A percentile compares a stretch with the other conserved stretches of the same genome.
Conservation (phyloP, 805 yeast species). For the Wickerhamomyces kurtzmanii region DNA sequence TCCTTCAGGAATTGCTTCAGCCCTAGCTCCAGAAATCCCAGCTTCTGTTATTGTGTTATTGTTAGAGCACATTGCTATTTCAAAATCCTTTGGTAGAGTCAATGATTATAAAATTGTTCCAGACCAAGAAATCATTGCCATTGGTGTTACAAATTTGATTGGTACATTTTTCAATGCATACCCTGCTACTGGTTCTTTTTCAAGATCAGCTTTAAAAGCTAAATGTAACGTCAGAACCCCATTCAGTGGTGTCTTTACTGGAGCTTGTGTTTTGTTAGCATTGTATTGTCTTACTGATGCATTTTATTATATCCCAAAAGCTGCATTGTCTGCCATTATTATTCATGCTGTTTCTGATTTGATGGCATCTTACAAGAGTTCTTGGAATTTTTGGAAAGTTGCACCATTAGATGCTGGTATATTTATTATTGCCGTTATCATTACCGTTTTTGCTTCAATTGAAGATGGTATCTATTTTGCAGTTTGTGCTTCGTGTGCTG, state of each 20-base stretch:
- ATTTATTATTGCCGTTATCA: conserved; percentile 61
- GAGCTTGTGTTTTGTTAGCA: conserved; percentile 80
- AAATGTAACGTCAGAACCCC: conserved; percentile 96
- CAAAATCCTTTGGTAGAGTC: conserved; percentile 88
- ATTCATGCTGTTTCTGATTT: conserved; percentile 91
- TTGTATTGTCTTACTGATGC: conserved; percentile 76
- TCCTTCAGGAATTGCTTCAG: conserved; percentile 47
- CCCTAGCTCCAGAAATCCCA: conserved; percentile 72
- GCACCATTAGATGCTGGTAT: conserved; percentile 68
- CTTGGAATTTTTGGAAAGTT: conserved; percentile 62
- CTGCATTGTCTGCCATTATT: conserved; percentile 77
- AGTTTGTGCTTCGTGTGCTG: conserved; percentile 72
- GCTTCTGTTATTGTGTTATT: conserved; percentile 76
- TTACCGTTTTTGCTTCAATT: conserved; percentile 70
- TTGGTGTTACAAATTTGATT: conserved; percentile 82
- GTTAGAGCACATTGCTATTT: conserved; percentile 86
- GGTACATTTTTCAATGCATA: conserved; percentile 92
- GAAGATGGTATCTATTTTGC: conserved; percentile 92
- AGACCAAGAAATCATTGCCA: conserved; percentile 89
- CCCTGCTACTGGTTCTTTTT: conserved; percentile 94
- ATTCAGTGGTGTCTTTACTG: conserved; percentile 84
- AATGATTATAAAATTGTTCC: conserved; percentile 88
- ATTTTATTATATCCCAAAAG: conserved; percentile 85
- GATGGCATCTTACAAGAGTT: conserved; percentile 56
- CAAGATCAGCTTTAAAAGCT: conserved; percentile 88